These are phyloP conservation scores for Carpinus viminea DNA, from an alignment of 306 rosid species.

Conservation along the genomic window DNA sequence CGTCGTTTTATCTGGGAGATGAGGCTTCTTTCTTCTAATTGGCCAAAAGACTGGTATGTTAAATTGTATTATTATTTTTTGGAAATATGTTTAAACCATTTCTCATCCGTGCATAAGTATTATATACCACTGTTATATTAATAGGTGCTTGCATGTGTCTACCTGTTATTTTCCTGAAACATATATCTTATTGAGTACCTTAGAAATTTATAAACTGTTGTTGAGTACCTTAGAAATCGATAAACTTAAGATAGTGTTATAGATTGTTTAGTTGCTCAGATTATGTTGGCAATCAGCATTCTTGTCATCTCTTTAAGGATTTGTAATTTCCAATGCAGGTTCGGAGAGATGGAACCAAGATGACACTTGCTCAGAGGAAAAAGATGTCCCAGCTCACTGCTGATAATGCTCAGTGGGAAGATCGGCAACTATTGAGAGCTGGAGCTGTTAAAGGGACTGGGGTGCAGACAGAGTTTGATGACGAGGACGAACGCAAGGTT, in stretches of 20 bases:
- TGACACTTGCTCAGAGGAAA: constrained; percentile 95
- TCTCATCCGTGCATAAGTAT: constrained; percentile 9
- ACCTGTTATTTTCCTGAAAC: neutral
- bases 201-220: constrained; percentile 7
- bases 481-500: constrained; percentile 92
- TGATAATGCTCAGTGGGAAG: constrained; percentile 99
- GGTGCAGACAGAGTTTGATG: constrained; percentile 97
- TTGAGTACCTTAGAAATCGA: constrained; percentile 4
- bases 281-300: constrained; percentile 18
- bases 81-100: constrained; percentile 6
- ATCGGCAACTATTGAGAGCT: constrained; percentile 87
- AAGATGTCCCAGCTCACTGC: constrained; percentile 91
- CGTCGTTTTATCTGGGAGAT: constrained; percentile 77
- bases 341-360: constrained; percentile 92
- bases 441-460: constrained; percentile 99
- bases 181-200: neutral
- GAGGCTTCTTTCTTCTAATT: constrained; percentile 86
- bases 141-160: neutral
- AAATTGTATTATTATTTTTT: constrained; percentile 8
- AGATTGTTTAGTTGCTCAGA: neutral
- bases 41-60: constrained; percentile 88
- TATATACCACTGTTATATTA: neutral
- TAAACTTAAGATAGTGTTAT: neutral
- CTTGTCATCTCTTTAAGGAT: constrained; percentile 7
- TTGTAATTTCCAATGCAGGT: constrained; percentile 48